Percentiles rank a stretch among this genome's conserved stretches.
Evolutionary conservation across 345 rosid genomes (phyloP).

Genomic region (Carallia brachiata): DNA sequence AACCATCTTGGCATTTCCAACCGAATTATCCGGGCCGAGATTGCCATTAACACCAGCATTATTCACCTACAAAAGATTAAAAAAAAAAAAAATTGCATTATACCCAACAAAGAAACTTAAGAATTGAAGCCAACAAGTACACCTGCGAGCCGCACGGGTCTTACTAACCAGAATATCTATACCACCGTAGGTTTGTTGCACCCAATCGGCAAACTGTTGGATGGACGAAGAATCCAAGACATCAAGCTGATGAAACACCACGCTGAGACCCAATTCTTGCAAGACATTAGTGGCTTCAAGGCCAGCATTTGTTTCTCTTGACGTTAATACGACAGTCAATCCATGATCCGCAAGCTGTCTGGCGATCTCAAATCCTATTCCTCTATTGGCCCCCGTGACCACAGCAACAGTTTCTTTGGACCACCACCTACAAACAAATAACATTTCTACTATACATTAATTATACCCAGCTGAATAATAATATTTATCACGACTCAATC

Average conservation of each 20-base stretch:
- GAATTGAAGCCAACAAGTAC: too few species aligned
- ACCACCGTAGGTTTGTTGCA: constrained; percentile 56
- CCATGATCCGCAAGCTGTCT: constrained; percentile 30
- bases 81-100: background rate
- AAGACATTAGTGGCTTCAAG: constrained; percentile 75
- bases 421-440: background rate
- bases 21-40: constrained; percentile 68
- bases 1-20: constrained; percentile 60
- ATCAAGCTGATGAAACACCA: constrained; percentile 78
- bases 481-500: too few species aligned
- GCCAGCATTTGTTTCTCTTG: constrained; percentile 73
- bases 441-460: background rate
- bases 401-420: background rate
- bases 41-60: constrained; percentile 95
- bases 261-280: constrained; percentile 78
- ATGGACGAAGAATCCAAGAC: constrained; percentile 59
- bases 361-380: background rate
- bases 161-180: constrained; percentile 69
- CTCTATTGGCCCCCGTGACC: constrained; percentile 1
- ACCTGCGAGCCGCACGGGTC: background rate
- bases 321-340: constrained; percentile 60
- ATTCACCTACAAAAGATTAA: constrained; percentile 55
- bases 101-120: background rate
- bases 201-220: constrained; percentile 57
- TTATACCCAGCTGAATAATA: too few species aligned